A percentile compares a stretch with the other conserved stretches of the same genome.
Conservation (phyloP, 805 yeast species). For the Lipomyces yamanashiensis region DNA sequence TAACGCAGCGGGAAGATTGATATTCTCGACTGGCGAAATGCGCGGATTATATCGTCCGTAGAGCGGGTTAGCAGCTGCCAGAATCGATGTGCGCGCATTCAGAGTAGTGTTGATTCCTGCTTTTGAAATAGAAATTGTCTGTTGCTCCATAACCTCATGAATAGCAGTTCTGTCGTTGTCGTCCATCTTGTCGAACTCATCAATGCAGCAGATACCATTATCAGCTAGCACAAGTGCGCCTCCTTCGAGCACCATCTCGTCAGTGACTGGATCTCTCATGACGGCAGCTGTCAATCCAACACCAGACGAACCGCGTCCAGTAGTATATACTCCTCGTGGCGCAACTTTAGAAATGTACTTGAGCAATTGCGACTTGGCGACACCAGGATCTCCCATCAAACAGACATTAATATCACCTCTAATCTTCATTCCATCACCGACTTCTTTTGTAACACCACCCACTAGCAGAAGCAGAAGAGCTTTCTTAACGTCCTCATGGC, state of each 20-base stretch:
- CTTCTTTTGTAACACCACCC: constrained; percentile 93
- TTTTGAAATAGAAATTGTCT: constrained; percentile 93
- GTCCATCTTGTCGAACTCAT: constrained; percentile 99
- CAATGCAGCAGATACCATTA: constrained; percentile 97
- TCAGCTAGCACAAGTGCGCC: constrained; percentile 97
- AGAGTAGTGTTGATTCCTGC: constrained; percentile 97
- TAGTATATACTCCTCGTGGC: constrained; percentile 95
- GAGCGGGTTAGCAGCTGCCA: constrained; percentile 98
- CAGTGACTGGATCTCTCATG: constrained; percentile 98
- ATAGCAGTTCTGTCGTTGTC: constrained; percentile 96
- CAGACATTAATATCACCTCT: constrained; percentile 97
- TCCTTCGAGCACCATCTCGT: constrained; percentile 97
- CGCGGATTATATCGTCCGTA: constrained; percentile 93
- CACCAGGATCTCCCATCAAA: constrained; percentile 99
- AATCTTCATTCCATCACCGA: constrained; percentile 95
- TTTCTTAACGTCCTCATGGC: constrained; percentile 91
- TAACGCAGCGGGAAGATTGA: constrained; percentile 94
- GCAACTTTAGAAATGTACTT: constrained; percentile 91
- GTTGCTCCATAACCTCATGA: constrained; percentile 99
- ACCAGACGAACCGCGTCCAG: constrained; percentile 98
- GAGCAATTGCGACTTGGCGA: constrained; percentile 94
- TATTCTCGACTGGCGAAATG: constrained; percentile 90
- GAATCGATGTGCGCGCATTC: constrained; percentile 91
- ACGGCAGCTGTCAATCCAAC: constrained; percentile 99
- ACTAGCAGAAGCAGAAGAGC: constrained; percentile 81